Base-by-base conservation (phyloP, 2,329 filamentous ascomycete species). In the Claviceps spartinae region DNA sequence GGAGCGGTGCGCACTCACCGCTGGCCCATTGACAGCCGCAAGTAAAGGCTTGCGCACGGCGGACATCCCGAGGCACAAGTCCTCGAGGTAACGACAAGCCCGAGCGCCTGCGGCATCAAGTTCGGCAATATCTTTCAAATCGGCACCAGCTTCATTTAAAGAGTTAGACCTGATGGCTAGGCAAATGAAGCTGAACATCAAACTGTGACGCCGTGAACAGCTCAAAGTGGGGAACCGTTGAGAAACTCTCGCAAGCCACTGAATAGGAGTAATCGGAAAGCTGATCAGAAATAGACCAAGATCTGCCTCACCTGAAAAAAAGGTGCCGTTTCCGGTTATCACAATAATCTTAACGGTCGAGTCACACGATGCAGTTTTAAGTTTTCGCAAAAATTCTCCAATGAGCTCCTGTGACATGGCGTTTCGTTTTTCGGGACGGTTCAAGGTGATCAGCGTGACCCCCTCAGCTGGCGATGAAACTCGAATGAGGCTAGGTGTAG, bases 401-500 rank as follows among this genome's bases (percentile, higher is more conserved):
- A 78, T 73, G 65, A 80, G 72, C 47, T 63, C 61, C 51, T 70
- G 67, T 2, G 76, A 80, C 53, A 82, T 72, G 9, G 79, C 77
- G 67, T 82, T 82, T 52, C 76, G 70, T 61, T 81, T 80, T 46
- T 70, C 67, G 2, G 75, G 77, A 2, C 78, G 70, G 63, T 78
- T 75, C 54, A 80, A 63, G 14, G 72, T 70, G 52, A 81, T 59
- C 30, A 78, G 60, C 36, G 73, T 67, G 26, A 79, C 68, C 48
- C 66, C 69, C 22, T 62, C 51, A 22, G 47, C 46, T 26, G 55
- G 57, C 30, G 58, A 57, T 42, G 58, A 55, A 47, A 47, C 56
- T 50, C 57, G 47, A 40, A 60, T 51, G 41, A 60, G 58, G 34
- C 48, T 52, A 14, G 54, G 54, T 38, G 43, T 22, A 49, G 56